Percentiles rank a stretch among this genome's conserved stretches.
Conservation (phyloP, 2,329 filamentous ascomycete genomes). For the Clonostachys sp. region DNA sequence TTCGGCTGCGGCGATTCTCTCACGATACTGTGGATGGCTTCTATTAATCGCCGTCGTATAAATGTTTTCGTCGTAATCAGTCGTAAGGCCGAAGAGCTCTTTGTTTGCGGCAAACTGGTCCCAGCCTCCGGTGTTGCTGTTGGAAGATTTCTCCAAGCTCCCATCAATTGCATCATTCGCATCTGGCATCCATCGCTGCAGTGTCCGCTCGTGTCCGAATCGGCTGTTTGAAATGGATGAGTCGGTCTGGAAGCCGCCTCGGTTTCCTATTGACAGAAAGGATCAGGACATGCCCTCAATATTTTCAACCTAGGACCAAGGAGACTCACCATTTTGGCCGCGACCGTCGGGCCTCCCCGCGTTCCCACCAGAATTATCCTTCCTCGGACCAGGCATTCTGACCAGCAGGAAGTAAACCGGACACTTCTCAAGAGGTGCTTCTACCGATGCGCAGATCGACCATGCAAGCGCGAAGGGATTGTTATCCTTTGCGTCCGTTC, state of each 20-base stretch:
- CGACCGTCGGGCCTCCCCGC: conserved; percentile 1
- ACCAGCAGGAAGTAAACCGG: not conserved
- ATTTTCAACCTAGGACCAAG: not conserved
- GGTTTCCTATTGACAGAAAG: conserved; percentile 46
- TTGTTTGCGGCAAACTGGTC: conserved; percentile 94
- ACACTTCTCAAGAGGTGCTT: not conserved
- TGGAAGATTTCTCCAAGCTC: conserved; percentile 61
- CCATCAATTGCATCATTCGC: conserved; percentile 57
- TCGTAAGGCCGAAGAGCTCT: conserved; percentile 79
- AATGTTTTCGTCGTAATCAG: conserved; percentile 88
- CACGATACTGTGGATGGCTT: conserved; percentile 74
- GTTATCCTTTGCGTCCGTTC: no score
- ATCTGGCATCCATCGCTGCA: conserved; percentile 80
- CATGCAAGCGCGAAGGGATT: no score
- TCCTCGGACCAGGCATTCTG: conserved; percentile 3
- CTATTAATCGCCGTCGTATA: conserved; percentile 92
- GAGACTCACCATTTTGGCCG: conserved; percentile 27
- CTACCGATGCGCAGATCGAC: not conserved
- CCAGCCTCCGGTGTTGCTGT: conserved; percentile 51
- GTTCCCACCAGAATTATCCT: not conserved
- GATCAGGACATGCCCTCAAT: conserved; percentile 8
- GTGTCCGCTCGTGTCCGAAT: conserved; percentile 63
- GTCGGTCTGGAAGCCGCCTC: conserved; percentile 77
- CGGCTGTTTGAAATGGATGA: conserved; percentile 77
- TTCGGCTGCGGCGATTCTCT: conserved; percentile 73